Conservation (phyloP, 495 filamentous ascomycete species). For the Aspergillus haitiensis region DNA sequence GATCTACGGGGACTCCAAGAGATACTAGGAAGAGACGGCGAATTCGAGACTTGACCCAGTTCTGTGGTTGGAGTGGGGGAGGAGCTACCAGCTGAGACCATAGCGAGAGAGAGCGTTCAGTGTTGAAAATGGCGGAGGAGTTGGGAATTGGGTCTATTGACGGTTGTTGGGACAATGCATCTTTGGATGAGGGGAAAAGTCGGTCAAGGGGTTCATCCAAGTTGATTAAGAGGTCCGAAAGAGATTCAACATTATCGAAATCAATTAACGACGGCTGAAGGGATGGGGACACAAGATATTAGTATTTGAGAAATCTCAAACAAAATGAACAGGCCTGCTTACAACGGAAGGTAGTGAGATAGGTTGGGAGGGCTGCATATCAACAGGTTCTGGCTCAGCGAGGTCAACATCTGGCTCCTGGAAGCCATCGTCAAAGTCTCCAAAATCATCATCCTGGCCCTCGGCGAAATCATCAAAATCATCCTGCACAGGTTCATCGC, state of each 20-base stretch:
- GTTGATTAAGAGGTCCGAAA: slow-evolving; percentile 46
- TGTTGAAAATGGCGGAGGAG: slow-evolving; percentile 51
- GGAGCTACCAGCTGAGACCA: slow-evolving; percentile 97
- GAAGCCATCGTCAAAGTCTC: slow-evolving; percentile 87
- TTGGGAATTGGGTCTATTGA: slow-evolving; percentile 46
- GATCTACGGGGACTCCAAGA: slow-evolving; percentile 90
- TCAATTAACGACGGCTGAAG: slow-evolving; percentile 69
- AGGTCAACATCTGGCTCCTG: slow-evolving; percentile 58
- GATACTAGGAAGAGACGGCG: slow-evolving; percentile 94
- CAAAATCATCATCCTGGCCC: slow-evolving; percentile 76
- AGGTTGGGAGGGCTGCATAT: slow-evolving; percentile 35
- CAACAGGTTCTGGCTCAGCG: slow-evolving; percentile 34
- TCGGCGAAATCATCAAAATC: slow-evolving; percentile 98
- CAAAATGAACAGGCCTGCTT: slow-evolving; percentile 31
- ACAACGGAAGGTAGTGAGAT: slow-evolving; percentile 50
- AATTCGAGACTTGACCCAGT: slow-evolving; percentile 97
- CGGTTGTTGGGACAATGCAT: slow-evolving; percentile 38
- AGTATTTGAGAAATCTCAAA: neutral
- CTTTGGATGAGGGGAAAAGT: slow-evolving; percentile 54
- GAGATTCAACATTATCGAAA: slow-evolving; percentile 61
- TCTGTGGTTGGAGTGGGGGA: slow-evolving; percentile 89
- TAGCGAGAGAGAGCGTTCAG: slow-evolving; percentile 74
- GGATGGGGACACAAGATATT: slow-evolving; percentile 6
- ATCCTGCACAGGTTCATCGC: slow-evolving; percentile 53
- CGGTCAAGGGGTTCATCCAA: slow-evolving; percentile 53